phyloP scores from a whole-genome alignment of 169 alveolate genomes.

The Cystoisospora suis region DNA sequence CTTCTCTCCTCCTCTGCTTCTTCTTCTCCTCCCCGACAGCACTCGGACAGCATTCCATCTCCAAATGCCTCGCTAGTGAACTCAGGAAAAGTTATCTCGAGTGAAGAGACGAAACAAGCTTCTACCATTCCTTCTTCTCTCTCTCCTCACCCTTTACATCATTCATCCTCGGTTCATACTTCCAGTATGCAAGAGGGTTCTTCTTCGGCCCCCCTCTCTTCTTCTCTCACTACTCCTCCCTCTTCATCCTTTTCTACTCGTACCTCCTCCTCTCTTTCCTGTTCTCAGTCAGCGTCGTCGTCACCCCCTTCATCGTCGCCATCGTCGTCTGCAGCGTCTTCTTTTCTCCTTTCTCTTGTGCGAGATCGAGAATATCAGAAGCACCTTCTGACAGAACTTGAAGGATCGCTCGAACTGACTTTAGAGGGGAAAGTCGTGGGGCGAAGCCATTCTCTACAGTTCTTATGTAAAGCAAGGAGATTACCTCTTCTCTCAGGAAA shows the following conservation, averaged over 20 bases:
- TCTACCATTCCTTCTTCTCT: too few species aligned
- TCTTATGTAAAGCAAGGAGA: constrained; percentile 47
- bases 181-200: too few species aligned
- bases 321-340: too few species aligned
- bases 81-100: too few species aligned
- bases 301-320: background rate
- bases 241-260: background rate
- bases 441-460: constrained; percentile 54
- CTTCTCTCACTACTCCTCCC: background rate
- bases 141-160: too few species aligned
- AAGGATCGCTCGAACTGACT: constrained; percentile 52
- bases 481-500: constrained; percentile 45
- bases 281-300: background rate
- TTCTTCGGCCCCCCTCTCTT: background rate
- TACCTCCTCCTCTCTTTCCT: background rate
- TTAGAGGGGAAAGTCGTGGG: constrained; percentile 61
- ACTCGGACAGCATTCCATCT: too few species aligned
- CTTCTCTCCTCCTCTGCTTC: background rate
- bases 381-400: constrained; percentile 21
- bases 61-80: too few species aligned
- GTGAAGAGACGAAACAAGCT: too few species aligned
- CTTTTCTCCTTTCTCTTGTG: too few species aligned
- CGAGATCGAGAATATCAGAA: too few species aligned
- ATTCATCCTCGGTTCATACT: too few species aligned
- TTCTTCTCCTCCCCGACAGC: too few species aligned